Evolutionary conservation across 495 filamentous ascomycete genomes (phyloP), one percentile per base, ranked within the genome.

Genomic region (Daldinia caldariorum): DNA sequence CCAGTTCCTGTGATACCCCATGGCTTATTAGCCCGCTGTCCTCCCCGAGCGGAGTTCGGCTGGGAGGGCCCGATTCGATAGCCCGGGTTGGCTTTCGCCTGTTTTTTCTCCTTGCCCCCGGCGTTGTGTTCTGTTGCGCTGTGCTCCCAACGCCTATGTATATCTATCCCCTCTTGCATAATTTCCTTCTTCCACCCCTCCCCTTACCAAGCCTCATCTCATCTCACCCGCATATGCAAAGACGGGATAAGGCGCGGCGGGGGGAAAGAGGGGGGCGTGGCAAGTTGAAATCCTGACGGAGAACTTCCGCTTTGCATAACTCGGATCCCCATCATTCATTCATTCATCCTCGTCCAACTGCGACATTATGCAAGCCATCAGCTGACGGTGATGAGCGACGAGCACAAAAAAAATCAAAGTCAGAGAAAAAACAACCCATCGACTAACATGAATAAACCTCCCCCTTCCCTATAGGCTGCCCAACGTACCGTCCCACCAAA

Each of bases 401-500:
- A 53, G 9, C 6, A 35, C 34, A 35, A 35, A 7, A 35, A 7
- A 35, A 3, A n/a, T n/a, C n/a, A 26, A 3, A 26, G 26, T n/a
- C n/a, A 26, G 26, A 26, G 3, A 26, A 35, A 35, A 7, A 22
- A 12, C 6, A 38, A 43, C 38, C 38, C 13, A 9, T 14, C 56
- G 22, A 59, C 56, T 16, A 32, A 59, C 56, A 38, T 32, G 16
- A 34, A n/a, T n/a, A n/a, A n/a, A n/a, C n/a, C n/a, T n/a, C n/a
- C n/a, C n/a, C n/a, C 26, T 16, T 22, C 31, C 7, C 35, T 9
- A 14, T 54, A 77, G 54, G 94, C 96, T 14, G 95, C 93, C 10
- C 93, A 96, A 80, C 84, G 86, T 58, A 99, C 95, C 55, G 90
- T 99, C 16, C 89, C 90, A 1, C 73, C 81, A 22, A 83, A 92